Base-by-base conservation (phyloP, 306 rosid species). In the Quillaja saponaria region DNA sequence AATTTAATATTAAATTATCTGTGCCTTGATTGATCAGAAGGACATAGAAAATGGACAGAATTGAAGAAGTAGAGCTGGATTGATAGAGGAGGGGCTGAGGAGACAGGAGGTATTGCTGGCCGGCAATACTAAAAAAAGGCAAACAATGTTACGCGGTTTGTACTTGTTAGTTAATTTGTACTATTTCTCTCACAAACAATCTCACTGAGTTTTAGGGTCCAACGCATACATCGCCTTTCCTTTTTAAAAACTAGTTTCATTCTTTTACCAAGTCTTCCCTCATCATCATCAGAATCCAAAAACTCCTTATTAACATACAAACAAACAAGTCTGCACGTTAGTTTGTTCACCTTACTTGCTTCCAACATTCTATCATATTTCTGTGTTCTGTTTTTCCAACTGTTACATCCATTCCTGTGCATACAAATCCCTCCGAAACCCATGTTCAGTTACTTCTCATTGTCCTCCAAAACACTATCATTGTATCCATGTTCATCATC, bases 161-260 rank as follows among this genome's bases (percentile, higher is more conserved):
- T 46, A 49, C 2, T n/a, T 57, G 42, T 8, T 28, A 2, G 6
- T 49, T 40, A 35, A 16, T 40, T 0, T 13, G 0, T 48, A 49
- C 38, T 69, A 60, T 50, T 60, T 51, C n/a, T 33, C 25, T 25
- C 37, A 71, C 40, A 21, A 67, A 61, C 60, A 9, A 20, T 8
- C 39, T 42, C 8, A 21, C 62, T 53, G 19, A 46, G 28, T 49
- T 44, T 19, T 18, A 57, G 16, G 87, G 85, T 56, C 42, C 34
- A 78, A 78, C 87, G 87, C 72, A 65, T 51, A 68, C 9, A 19
- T 74, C 81, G 87, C 55, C 51, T 56, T n/a, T 53, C 20, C n/a
- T n/a, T 40, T 35, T 13, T 56, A 55, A 15, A 6, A 54, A n/a
- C 63, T 33, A 41, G 56, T 34, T 54, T 39, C 34, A 37, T 70